A percentile compares a stretch with the other conserved stretches of the same genome.
phyloP scores from a whole-genome alignment of 225 moss, liverwort and hornwort species.

The Straminergon stramineum region DNA sequence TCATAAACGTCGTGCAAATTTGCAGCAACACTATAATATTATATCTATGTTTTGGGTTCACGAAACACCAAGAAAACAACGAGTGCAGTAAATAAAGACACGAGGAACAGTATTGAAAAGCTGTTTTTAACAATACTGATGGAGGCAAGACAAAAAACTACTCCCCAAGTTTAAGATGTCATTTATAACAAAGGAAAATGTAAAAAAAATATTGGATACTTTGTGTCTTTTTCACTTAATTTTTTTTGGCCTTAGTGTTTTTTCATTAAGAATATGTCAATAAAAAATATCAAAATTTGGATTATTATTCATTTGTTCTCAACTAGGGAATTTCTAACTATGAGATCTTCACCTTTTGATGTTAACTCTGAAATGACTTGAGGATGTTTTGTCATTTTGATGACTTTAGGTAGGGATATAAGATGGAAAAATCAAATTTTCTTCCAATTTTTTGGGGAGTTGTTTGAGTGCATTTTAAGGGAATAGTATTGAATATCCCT shows the following conservation, averaged over 20 bases:
- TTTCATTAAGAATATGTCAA: not conserved
- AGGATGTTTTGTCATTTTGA: not conserved
- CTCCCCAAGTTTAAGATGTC: no score
- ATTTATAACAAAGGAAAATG: no score
- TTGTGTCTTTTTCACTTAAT: not conserved
- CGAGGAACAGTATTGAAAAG: not conserved
- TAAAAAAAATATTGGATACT: not conserved
- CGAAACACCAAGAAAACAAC: not conserved
- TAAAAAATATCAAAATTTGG: not conserved
- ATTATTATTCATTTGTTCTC: not conserved
- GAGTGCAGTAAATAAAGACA: not conserved
- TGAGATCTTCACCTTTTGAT: not conserved
- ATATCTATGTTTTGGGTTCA: not conserved
- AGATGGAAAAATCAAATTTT: not conserved
- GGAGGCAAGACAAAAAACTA: not conserved
- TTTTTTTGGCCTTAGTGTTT: not conserved
- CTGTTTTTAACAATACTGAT: not conserved
- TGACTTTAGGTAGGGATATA: accelerated
- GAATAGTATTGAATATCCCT: not conserved
- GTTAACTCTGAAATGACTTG: not conserved
- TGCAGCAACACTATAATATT: not conserved
- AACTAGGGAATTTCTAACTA: not conserved
- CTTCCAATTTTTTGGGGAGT: not conserved
- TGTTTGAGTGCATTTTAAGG: not conserved
- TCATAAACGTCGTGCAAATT: not conserved